Base-by-base conservation (phyloP, 2,329 filamentous ascomycete species). In the Penicillium sp. region DNA sequence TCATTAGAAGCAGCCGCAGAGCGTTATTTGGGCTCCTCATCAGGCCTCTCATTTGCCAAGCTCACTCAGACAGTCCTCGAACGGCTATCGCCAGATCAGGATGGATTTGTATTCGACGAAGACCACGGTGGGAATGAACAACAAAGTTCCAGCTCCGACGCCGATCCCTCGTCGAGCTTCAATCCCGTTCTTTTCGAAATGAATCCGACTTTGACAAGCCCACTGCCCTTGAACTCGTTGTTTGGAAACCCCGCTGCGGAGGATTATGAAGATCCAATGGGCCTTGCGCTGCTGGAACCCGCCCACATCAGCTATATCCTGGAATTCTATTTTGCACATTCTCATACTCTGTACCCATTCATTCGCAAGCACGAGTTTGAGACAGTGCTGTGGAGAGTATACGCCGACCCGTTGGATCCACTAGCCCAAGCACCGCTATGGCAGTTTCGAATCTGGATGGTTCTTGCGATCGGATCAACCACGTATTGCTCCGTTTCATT, bases 361-460 rank as follows among this genome's bases (percentile, higher is more conserved):
- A 45, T 77, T 2, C 60, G 68, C 2, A 64, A 67, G 9, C 50
- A 50, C 4, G 70, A 75, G 40, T 66, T 77, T n/a, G 60, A 65
- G 35, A 41, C 60, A 0, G 67, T 67, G 1, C 58, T 77, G 2
- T 58, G 61, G 40, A 56, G 50, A 16, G 61, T 72, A 39, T 68
- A 66, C 18, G 57, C 57, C 0, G 63, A 71, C 25, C 68, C 70
- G 0, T 50, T 63, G 9, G 63, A 64, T 24, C 60, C 63, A 2
- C 41, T 63, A 5, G 56, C 60, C 2, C 66, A 72, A 33, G 68
- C 70, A 0, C 67, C 73, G 1, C 57, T 73, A 1, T 67, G 62
- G 46, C 54, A 70, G 6, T 78, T 76, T 50, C 65, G 71, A 18
- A 67, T 78, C n/a, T 79, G 76, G 76, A 79, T 79, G 73, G 70